phyloP scores from a whole-genome alignment of 2,329 filamentous ascomycete genomes.

The Sarocladium brachiariae region DNA sequence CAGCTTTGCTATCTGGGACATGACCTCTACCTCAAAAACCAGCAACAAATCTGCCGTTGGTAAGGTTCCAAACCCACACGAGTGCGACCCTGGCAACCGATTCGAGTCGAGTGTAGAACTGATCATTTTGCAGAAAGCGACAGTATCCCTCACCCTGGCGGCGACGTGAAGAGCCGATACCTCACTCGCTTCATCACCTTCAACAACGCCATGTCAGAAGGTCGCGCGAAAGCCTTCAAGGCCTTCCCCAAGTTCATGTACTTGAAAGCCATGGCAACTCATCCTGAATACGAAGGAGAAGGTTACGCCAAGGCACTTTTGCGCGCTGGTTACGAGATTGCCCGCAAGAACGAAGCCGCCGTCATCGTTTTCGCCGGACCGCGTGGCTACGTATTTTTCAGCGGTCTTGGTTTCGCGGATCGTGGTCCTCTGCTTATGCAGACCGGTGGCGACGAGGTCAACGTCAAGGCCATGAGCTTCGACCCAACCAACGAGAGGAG shows the following conservation, averaged over 20 bases:
- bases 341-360: conserved; percentile 12
- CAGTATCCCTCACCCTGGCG: not conserved
- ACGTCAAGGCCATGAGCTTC: conserved; percentile 10
- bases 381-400: conserved; percentile 15
- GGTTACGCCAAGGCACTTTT: conserved; percentile 15
- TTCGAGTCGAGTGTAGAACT: not conserved
- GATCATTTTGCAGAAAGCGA: not conserved
- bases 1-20: conserved; percentile 15
- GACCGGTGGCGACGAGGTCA: not conserved
- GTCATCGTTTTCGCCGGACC: conserved; percentile 13
- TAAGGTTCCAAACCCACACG: not conserved
- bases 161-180: conserved; percentile 1
- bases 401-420: conserved; percentile 13
- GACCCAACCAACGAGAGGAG: conserved; percentile 13
- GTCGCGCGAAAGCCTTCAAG: conserved; percentile 2
- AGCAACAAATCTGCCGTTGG: conserved; percentile 2
- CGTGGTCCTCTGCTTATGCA: conserved; percentile 11
- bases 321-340: conserved; percentile 11
- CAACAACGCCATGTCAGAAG: conserved; percentile 8
- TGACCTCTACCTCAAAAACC: conserved; percentile 10
- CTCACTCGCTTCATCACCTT: conserved; percentile 8
- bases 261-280: conserved; percentile 14
- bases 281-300: conserved; percentile 13
- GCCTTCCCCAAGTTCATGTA: conserved; percentile 11
- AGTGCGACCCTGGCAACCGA: not conserved